Base-by-base conservation (phyloP, 1,284 basidiomycete species). In the Cutaneotrichosporon cutaneum region DNA sequence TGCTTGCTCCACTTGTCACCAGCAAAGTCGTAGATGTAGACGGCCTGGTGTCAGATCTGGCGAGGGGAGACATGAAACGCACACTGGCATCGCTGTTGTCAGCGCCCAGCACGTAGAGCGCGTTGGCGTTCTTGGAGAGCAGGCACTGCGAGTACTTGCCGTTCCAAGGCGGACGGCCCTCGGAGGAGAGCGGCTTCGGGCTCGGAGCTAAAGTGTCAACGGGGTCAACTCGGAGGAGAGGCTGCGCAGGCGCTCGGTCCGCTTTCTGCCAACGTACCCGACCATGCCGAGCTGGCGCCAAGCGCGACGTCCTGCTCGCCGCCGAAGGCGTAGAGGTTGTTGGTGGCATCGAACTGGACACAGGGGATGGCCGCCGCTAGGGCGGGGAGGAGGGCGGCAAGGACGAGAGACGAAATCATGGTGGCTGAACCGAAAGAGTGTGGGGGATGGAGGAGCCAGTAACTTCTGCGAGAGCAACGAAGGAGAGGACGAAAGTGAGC, bases 21-120 rank as follows among this genome's bases (percentile, higher is more conserved):
- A 18, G 67, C 71, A 66, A 80, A 79, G 65, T 76, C 68, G 73
- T 77, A 80, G 54, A 81, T 72, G 73, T 81, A 81, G 60, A 81
- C 62, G 61, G 73, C 39, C 58, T 64, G 55, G 1, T 3, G 54
- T 56, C 21, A 56, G 54, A 21, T 24, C 8, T 16, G 36, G 22
- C 7, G 3, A 45, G 9, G 7, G 48, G 22, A 16, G 22, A 24
- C n/a, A 14, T 36, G 22, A 16, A 27, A 73, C 74, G 68, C 63
- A 79, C 81, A 8, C 85, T 84, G 0, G 87, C 83, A 71, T 86
- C 87, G 26, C 85, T 81, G 14, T 83, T 80, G 76, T 93, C 89
- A 2, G 84, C 90, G 70, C 88, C 87, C 52, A 91, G 75, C 45
- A 92, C 85, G 72, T 93, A 93, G 72, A 94, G 83, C 44, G 89